phyloP scores from a whole-genome alignment of 2,329 filamentous ascomycete genomes.

The Phialemoniopsis sp. region DNA sequence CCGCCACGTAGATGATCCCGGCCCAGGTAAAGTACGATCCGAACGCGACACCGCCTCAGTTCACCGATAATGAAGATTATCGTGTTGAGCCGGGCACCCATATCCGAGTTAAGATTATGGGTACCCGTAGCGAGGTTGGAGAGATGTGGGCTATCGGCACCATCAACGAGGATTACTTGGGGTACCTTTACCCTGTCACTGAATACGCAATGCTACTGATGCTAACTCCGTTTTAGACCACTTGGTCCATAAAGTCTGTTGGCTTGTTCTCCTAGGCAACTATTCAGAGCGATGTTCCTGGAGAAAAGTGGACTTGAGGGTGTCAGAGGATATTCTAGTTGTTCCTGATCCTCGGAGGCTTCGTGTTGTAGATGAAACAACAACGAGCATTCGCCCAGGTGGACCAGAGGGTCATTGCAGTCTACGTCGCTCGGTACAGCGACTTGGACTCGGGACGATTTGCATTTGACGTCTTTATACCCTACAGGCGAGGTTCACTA shows the following conservation, averaged over 20 bases:
- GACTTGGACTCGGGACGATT: no score
- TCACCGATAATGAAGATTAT: slow-evolving; percentile 90
- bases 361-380: no score
- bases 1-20: slow-evolving; percentile 70
- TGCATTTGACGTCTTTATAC: no score
- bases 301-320: not conserved
- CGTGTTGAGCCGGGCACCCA: slow-evolving; percentile 93
- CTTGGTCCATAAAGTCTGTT: slow-evolving; percentile 12
- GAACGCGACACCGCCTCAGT: slow-evolving; percentile 94
- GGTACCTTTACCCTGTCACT: slow-evolving; percentile 36
- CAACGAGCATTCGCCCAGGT: no score
- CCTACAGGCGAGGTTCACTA: no score
- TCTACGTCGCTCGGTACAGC: no score
- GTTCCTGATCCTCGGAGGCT: no score
- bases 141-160: slow-evolving; percentile 97
- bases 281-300: not conserved
- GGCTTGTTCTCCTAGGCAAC: not conserved
- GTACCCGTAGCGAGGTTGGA: slow-evolving; percentile 87
- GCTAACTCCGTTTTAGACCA: slow-evolving; percentile 4
- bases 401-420: no score
- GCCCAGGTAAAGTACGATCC: slow-evolving; percentile 90
- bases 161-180: slow-evolving; percentile 81
- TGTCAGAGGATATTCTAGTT: no score
- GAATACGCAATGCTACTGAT: slow-evolving; percentile 2
- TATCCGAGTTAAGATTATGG: slow-evolving; percentile 90